A percentile compares a stretch with the other conserved stretches of the same genome.
Conservation (phyloP, 768 basidiomycete genomes). For the Auriscalpium orientale region DNA sequence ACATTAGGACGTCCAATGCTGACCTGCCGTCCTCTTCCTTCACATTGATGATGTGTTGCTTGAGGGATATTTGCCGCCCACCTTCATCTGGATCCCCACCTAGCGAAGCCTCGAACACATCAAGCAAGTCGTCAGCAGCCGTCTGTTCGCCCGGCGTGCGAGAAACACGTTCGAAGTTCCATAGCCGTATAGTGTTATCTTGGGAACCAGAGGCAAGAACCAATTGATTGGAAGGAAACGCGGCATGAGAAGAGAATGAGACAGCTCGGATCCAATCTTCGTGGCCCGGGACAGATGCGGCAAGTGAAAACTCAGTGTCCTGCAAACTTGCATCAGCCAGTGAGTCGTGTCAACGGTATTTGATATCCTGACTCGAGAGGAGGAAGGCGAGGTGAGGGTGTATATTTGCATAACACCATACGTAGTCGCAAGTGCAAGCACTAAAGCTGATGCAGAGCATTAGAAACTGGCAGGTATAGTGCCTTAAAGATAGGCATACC, state of each 20-base stretch:
- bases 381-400: conserved; percentile 30
- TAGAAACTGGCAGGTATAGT: too few relatives aligned
- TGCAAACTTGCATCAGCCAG: too few relatives aligned
- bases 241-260: conserved; percentile 43
- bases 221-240: conserved; percentile 35
- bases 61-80: conserved; percentile 81
- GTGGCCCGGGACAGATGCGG: conserved; percentile 67
- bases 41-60: conserved; percentile 70
- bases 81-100: conserved; percentile 73
- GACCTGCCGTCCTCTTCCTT: conserved; percentile 39
- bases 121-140: conserved; percentile 65
- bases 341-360: too few relatives aligned
- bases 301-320: conserved; percentile 45
- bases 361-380: too few relatives aligned
- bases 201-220: conserved; percentile 91
- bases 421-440: conserved; percentile 83
- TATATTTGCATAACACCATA: conserved; percentile 74
- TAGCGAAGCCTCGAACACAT: conserved; percentile 81
- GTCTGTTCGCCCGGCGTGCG: conserved; percentile 8
- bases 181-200: conserved; percentile 88
- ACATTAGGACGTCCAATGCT: background rate
- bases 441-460: conserved; percentile 32
- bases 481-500: conserved; percentile 33
- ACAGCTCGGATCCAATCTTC: conserved; percentile 93
- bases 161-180: conserved; percentile 63